Evolutionary conservation across 192 early-diverging fungal genomes (phyloP), one percentile per base, ranked within the genome.

Genomic region (Coemansia sp.): DNA sequence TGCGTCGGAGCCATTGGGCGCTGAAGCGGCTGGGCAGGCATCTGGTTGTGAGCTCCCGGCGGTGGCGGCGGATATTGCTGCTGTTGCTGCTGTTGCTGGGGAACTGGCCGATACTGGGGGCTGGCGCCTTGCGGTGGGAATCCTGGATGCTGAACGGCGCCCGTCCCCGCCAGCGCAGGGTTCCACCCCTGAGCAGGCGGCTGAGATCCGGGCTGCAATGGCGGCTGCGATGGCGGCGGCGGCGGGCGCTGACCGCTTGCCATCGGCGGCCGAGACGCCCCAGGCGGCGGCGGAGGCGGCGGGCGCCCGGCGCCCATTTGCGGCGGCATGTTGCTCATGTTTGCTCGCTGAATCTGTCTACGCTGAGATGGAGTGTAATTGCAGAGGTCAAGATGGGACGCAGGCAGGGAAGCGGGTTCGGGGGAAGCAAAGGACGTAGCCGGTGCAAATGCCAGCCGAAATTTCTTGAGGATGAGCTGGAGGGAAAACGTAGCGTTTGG

Each of bases 121-220:
- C 42, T 45, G 8, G 41, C 44, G 47, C 68, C 62, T 50, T 65
- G 64, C 36, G 55, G 61, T 31, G 72, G 62, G 43, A 65, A 65
- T 14, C 65, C 70, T 5, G 59, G 55, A 25, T 60, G 62, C 29
- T 45, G 60, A 9, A 38, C 53, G 15, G 9, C 43, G 43, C 23
- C 26, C n/a, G 22, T 45, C 26, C 43, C 43, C 23, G 43, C 23
- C 43, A 27, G 43, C 2, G 43, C 43, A 12, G 22, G 43, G 5
- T 15, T 45, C 43, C 43, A 45, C 14, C 22, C 43, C 14, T 45
- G 43, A 59, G 54, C 50, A 25, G 50, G 65, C 20, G 65, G 67
- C 51, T 41, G 60, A 35, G 59, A 36, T 28, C 52, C 55, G 7
- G 59, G n/a, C n/a, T n/a, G n/a, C n/a, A n/a, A 40, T 21, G 78